Conservation (phyloP, 495 filamentous ascomycete species). For the Apiosordaria backusii region DNA sequence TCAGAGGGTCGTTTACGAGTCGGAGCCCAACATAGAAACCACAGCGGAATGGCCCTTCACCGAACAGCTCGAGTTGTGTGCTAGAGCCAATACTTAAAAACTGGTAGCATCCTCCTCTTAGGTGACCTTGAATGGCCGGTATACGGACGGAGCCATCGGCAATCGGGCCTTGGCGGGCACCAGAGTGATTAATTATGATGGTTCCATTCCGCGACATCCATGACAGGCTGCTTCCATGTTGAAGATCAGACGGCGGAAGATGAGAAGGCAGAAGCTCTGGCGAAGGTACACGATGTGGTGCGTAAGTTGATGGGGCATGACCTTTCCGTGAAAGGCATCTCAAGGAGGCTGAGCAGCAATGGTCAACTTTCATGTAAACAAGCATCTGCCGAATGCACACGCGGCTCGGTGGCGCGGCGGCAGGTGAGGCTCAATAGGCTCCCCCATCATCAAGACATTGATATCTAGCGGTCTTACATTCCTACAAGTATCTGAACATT, state of each 20-base stretch:
- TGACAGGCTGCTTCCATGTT: too few relatives aligned
- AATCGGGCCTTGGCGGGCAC: not conserved
- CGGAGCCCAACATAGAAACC: not conserved
- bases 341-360: not conserved
- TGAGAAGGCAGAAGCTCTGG: too few relatives aligned
- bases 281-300: not conserved
- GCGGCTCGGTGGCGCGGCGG: not conserved
- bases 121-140: slow-evolving; percentile 20
- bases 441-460: not conserved
- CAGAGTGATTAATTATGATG: not conserved
- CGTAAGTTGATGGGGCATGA: not conserved
- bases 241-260: too few relatives aligned
- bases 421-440: not conserved
- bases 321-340: not conserved
- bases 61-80: not conserved
- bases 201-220: too few relatives aligned
- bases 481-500: not conserved
- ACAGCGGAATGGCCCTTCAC: not conserved
- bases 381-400: slow-evolving; percentile 1
- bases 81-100: not conserved
- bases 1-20: not conserved
- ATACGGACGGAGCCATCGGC: slow-evolving; percentile 23
- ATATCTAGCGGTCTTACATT: too few relatives aligned
- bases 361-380: not conserved
- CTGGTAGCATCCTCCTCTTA: not conserved